Percentiles rank a stretch among this genome's conserved stretches.
These are phyloP conservation scores for Capsella bursapastoris DNA, from an alignment of 345 rosid genomes.

Conservation along the genomic window DNA sequence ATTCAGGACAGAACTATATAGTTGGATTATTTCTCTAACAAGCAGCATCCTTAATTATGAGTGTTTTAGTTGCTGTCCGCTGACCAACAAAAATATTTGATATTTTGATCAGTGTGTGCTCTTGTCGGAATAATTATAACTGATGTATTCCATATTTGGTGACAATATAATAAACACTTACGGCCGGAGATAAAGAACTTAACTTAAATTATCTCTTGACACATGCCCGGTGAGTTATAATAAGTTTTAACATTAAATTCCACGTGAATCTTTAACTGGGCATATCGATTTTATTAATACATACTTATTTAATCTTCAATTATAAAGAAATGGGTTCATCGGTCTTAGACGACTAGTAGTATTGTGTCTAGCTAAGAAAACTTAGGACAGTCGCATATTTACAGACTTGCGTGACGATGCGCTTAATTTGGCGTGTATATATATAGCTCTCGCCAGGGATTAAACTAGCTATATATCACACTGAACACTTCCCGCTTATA, in stretches of 20 bases:
- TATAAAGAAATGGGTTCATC: background rate
- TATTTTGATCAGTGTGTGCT: background rate
- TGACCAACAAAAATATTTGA: background rate
- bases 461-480: background rate
- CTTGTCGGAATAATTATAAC: conserved; percentile 6
- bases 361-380: background rate
- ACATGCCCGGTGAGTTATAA: background rate
- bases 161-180: background rate
- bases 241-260: background rate
- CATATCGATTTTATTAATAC: background rate
- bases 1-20: background rate
- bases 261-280: background rate
- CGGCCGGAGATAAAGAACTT: background rate
- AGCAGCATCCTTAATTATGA: background rate
- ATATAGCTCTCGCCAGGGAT: background rate
- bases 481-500: background rate
- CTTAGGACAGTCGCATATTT: background rate
- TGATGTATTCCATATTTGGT: background rate
- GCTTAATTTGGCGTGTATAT: background rate
- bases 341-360: background rate
- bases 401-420: background rate
- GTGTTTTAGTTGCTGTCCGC: background rate
- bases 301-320: background rate
- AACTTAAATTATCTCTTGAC: background rate
- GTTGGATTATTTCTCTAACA: conserved; percentile 1